Evolutionary conservation across 1,139 yeast species (phyloP).

Genomic region (Hemisphaericaspora xylofermentans): DNA sequence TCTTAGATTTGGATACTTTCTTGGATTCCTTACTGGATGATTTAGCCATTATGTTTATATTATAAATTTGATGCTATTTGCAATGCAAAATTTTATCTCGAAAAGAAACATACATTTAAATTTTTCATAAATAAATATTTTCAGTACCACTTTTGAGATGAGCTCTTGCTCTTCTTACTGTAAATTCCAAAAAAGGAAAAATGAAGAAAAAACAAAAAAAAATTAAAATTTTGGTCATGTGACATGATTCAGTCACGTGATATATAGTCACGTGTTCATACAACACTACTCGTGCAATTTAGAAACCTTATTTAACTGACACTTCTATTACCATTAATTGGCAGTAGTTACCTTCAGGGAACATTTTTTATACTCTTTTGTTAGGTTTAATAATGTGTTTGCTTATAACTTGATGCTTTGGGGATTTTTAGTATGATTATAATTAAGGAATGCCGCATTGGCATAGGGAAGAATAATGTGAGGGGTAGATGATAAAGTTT

Average conservation of each 20-base stretch:
- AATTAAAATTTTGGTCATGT: not conserved
- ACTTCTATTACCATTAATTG: too few relatives aligned
- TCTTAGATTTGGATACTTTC: slow-evolving; percentile 23
- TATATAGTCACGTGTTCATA: not conserved
- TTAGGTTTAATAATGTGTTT: too few relatives aligned
- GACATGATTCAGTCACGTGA: not conserved
- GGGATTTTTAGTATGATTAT: too few relatives aligned
- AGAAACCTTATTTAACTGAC: too few relatives aligned
- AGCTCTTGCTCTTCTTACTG: slow-evolving; percentile 3
- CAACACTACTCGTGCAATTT: too few relatives aligned
- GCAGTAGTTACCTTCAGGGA: too few relatives aligned
- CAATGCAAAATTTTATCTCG: not conserved
- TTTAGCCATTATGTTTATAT: slow-evolving; percentile 27
- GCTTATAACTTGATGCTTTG: too few relatives aligned
- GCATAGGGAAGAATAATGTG: too few relatives aligned
- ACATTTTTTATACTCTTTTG: too few relatives aligned
- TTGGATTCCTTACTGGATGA: slow-evolving; percentile 25
- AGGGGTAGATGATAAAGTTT: too few relatives aligned
- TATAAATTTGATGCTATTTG: not conserved
- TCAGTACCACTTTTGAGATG: slow-evolving; percentile 13
- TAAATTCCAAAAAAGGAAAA: not conserved
- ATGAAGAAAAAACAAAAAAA: not conserved
- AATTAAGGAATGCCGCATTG: too few relatives aligned
- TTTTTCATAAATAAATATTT: slow-evolving; percentile 2
- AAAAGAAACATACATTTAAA: not conserved